Percentiles rank a stretch among this genome's conserved stretches.
phyloP scores from a whole-genome alignment of 257 asterid genomes.

The Solanum tacnaense region DNA sequence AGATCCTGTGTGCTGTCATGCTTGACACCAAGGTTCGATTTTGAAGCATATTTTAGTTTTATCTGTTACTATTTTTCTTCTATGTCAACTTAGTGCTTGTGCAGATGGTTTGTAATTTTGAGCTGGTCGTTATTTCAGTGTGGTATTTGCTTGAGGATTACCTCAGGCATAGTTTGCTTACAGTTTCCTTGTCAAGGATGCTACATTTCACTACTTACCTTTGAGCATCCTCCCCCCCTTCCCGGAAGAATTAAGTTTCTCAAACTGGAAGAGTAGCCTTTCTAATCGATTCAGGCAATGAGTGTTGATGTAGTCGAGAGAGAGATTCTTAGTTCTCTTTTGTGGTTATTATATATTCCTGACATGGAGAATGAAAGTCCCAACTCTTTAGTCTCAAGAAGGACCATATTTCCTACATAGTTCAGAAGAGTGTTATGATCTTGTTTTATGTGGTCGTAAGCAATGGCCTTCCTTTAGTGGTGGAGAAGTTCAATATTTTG shows the following conservation, averaged over 20 bases:
- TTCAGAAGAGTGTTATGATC: neutral
- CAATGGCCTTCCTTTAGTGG: neutral
- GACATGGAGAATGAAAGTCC: neutral
- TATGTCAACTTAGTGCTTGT: neutral
- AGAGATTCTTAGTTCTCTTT: neutral
- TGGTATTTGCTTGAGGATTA: neutral
- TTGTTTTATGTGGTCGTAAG: neutral
- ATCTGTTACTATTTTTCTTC: neutral
- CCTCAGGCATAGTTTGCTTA: neutral
- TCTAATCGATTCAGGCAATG: neutral
- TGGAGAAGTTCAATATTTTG: neutral
- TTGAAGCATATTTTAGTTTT: neutral
- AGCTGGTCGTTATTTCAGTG: neutral
- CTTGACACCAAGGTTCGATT: slow-evolving; percentile 70
- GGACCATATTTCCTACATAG: neutral
- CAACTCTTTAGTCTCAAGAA: neutral
- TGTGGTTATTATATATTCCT: neutral
- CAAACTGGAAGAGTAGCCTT: neutral
- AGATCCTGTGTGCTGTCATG: slow-evolving; percentile 73
- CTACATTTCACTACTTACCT: neutral
- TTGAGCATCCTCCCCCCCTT: neutral
- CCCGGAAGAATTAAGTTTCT: neutral
- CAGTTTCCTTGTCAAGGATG: neutral
- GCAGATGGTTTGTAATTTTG: neutral
- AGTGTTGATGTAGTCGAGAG: neutral